Evolutionary conservation across 148 eudicot species (phyloP), one percentile per base, ranked within the genome.

Genomic region (Arbutus unedo): DNA sequence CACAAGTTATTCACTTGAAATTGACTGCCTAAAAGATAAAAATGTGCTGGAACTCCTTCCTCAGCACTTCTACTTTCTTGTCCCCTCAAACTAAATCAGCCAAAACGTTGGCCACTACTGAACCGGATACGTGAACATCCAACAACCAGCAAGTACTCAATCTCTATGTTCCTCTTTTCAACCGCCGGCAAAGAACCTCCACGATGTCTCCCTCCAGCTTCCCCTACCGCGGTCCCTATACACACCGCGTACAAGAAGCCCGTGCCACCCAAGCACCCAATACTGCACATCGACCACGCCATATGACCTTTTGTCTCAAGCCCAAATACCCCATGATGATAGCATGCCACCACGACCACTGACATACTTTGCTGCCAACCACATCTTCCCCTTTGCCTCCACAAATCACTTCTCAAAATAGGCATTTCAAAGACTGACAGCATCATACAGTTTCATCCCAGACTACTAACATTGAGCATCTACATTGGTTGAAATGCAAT

Each of bases 381-480:
- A 21, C 50, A n/a, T 62, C 67, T 62, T 62, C 67, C 67, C 67
- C 67, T 62, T 62, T 13, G 3, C 67, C 66, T 62, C 67, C 67
- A 62, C 67, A 21, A 31, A 31, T 21, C 31, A n/a, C 4, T 62
- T 62, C 67, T n/a, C 31, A 6, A 62, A 16, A 62, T 62, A n/a
- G 25, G 67, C 67, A 21, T 62, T 62, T 62, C 4, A 62, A 31
- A 62, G 10, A 21, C 31, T n/a, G 38, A n/a, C 4, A n/a, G 15
- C 66, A 59, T 59, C 66, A 59, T 23, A 21, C 6, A n/a, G 19
- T 62, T 62, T 21, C 11, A 62, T 31, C 67, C 67, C 2, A n/a
- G 21, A 6, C 2, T 62, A 62, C 38, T 21, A 62, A 62, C 38
- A 62, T 6, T 62, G 31, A 8, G 67, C 8, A 62, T 31, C 11